These are phyloP conservation scores for Cladorrhinum sp. DNA, from an alignment of 2,329 filamentous ascomycete species.

Conservation along the genomic window DNA sequence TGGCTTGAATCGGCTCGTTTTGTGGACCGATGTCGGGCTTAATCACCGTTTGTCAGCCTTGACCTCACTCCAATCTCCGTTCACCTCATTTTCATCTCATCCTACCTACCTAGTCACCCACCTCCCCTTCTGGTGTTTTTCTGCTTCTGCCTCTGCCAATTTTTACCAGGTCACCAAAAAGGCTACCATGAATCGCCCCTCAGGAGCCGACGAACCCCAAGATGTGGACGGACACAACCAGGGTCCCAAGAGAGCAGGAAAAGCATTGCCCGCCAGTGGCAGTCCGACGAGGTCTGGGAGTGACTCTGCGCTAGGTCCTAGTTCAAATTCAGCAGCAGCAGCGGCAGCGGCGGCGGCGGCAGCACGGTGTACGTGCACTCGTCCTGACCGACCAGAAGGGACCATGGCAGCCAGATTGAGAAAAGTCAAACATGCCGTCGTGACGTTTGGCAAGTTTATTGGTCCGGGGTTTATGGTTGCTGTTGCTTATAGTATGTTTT, in stretches of 20 bases:
- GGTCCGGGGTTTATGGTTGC: constrained; percentile 66
- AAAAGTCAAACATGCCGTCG: constrained; percentile 31
- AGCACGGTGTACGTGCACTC: too few species aligned
- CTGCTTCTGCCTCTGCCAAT: too few species aligned
- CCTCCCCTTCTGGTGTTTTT: too few species aligned
- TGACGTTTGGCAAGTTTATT: constrained; percentile 56
- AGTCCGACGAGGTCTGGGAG: background rate
- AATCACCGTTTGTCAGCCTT: background rate
- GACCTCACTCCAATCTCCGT: background rate
- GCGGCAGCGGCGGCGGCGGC: too few species aligned
- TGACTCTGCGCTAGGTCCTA: background rate
- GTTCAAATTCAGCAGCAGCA: too few species aligned
- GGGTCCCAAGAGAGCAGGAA: constrained; percentile 37
- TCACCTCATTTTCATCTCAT: background rate
- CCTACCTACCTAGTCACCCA: background rate
- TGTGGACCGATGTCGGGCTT: background rate
- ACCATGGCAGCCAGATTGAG: background rate
- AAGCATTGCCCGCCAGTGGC: background rate
- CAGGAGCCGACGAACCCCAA: constrained; percentile 37
- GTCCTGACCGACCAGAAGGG: too few species aligned
- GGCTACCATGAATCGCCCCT: constrained; percentile 15
- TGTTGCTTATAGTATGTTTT: constrained; percentile 52
- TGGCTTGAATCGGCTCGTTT: background rate
- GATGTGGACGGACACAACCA: constrained; percentile 50
- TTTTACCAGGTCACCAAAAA: background rate